Evolutionary conservation across 371 early-diverging fungal genomes (phyloP), one percentile per base, ranked within the genome.

Genomic region (Rhizopus microsporus): DNA sequence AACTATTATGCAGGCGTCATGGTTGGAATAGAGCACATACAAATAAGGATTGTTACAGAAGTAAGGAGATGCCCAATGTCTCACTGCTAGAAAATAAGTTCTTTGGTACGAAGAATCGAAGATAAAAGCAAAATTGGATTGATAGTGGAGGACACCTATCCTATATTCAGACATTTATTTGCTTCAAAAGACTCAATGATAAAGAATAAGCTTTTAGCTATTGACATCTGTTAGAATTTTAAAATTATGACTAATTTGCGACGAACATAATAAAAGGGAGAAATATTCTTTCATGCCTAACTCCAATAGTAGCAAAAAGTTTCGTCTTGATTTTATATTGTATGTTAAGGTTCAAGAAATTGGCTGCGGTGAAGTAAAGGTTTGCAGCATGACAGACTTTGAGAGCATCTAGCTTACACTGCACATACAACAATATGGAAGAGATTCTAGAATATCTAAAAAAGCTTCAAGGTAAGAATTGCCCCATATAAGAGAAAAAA

Each of bases 111-210:
- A 23, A 23, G 23, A 23, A 23, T 23, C 34, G 40, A 54, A 42
- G 60, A 60, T 7, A 60, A 54, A 49, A 60, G 60, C 32, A 54
- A 54, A 60, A 50, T 47, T 52, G 46, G 52, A 16, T 51, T 58
- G 34, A 58, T 42, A 51, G 46, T 51, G 34, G 59, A 59, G 10
- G 46, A 59, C 53, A 40, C 47, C 32, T 59, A 54, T 33, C 42
- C 42, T 42, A 15, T 52, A 10, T 52, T 59, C 15, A 48, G 45
- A 51, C 45, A 42, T 42, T 13, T 42, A 15, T 42, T 42, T 42
- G 15, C 42, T n/a, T 42, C 42, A 6, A 42, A 42, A 42, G 42
- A n/a, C 15, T 42, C 15, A 42, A 42, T 42, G 42, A 15, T 42
- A 31, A 51, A 46, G 34, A 35, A 23, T 59, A 10, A 38, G 37